Evolutionary conservation across 1,139 yeast genomes (phyloP), one percentile per base, ranked within the genome.

Genomic region (Nakaseomyces uthaithaninus): DNA sequence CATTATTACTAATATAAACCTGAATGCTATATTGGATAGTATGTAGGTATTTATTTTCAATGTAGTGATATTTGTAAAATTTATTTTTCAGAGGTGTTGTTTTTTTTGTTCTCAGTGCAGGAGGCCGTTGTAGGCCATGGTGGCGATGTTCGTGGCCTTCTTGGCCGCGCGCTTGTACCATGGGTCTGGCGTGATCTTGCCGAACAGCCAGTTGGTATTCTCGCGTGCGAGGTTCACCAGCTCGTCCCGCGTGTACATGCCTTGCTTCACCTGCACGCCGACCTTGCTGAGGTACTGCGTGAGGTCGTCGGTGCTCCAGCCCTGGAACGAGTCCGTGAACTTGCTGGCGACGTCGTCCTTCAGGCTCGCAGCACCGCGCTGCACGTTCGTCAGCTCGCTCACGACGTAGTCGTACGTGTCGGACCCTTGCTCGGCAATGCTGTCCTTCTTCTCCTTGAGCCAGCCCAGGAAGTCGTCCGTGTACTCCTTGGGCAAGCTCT

Each of bases 241-340:
- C 40, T 75, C 72, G 33, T 69, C 67, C 47, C 68, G 69, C 41
- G 62, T 62, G 42, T 65, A 55, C n/a, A 59, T 58, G 35, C 35
- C 35, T 11, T 51, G 40, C 20, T 62, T 59, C 27, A 69, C 58
- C 33, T 64, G 60, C 41, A 69, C 62, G 6, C 83, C 83, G 54
- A 69, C 77, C 7, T 72, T 65, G 33, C 66, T 62, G 41, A 79
- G 59, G 57, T 77, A 79, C 23, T 67, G 65, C 50, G 62, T 68
- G 49, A 79, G 61, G 48, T 79, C 85, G 24, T 70, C 67, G 30
- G 67, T 68, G 17, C 75, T 64, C 77, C 80, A 77, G 26, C 68
- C 60, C 36, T 68, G 66, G 49, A 74, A 71, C 9, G 67, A 61
- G 34, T 65, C 64, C 25, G 20, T 31, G 35, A 31, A 31, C 35